These are phyloP conservation scores for Paramecium octaurelia DNA, from an alignment of 73 alveolate genomes.

Conservation along the genomic window DNA sequence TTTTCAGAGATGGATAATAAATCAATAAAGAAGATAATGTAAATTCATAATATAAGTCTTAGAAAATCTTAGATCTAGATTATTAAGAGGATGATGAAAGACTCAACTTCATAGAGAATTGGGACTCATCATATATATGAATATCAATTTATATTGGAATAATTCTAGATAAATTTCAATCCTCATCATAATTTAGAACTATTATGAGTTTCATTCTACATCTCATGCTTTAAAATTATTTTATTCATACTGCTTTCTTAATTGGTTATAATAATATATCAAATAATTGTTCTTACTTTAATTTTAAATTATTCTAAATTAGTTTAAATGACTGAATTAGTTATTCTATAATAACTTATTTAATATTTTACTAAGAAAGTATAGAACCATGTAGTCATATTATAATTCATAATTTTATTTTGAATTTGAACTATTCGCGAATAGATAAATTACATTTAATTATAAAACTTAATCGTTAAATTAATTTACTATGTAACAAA, in stretches of 20 bases:
- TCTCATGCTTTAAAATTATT: no score
- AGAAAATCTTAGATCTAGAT: background rate
- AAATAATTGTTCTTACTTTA: no score
- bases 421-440: background rate
- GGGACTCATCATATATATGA: constrained; percentile 6
- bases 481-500: background rate
- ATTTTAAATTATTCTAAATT: no score
- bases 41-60: background rate
- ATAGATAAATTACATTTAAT: background rate
- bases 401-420: background rate
- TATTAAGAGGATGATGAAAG: background rate
- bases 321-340: background rate
- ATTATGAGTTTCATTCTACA: no score
- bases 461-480: background rate
- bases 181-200: no score
- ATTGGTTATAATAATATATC: no score
- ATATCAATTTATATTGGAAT: background rate
- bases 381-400: background rate
- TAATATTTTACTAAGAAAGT: no score
- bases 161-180: background rate
- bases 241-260: background rate
- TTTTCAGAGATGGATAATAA: background rate
- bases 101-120: background rate
- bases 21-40: background rate
- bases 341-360: no score